phyloP scores from a whole-genome alignment of 2,329 filamentous ascomycete genomes.

The Diplodia sapinea region DNA sequence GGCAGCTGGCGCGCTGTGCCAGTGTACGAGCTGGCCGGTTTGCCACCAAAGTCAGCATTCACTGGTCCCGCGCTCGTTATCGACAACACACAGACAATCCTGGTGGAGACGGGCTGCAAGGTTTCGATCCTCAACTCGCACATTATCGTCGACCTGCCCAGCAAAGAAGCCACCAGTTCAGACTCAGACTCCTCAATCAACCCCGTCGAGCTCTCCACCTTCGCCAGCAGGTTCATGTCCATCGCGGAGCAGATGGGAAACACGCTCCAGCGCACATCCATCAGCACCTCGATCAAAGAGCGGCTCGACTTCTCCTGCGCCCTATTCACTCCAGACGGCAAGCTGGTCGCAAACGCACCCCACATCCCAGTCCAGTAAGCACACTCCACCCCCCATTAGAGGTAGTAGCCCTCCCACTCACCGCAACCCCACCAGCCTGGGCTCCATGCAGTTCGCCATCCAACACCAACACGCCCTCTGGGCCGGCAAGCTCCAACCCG shows the following conservation, averaged over 20 bases:
- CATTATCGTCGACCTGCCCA: constrained; percentile 48
- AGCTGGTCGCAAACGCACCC: constrained; percentile 40
- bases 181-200: constrained; percentile 21
- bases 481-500: constrained; percentile 36
- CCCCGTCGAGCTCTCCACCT: constrained; percentile 34
- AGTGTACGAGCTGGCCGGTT: constrained; percentile 37
- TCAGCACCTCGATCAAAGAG: constrained; percentile 40
- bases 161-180: constrained; percentile 41
- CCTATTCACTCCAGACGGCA: constrained; percentile 37
- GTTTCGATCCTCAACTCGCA: constrained; percentile 48
- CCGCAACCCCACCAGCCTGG: constrained; percentile 29
- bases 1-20: constrained; percentile 36
- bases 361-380: constrained; percentile 39
- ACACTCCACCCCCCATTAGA: too few species aligned
- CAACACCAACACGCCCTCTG: constrained; percentile 39
- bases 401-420: too few species aligned
- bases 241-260: constrained; percentile 41
- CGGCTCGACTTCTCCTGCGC: constrained; percentile 40
- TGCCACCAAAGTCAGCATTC: constrained; percentile 36
- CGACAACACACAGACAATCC: constrained; percentile 55
- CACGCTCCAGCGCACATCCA: constrained; percentile 37
- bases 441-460: constrained; percentile 39
- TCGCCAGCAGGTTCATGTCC: constrained; percentile 39
- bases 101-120: constrained; percentile 48
- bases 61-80: constrained; percentile 43